phyloP scores from a whole-genome alignment of 169 alveolate genomes.

The Eimeria acervulina region DNA sequence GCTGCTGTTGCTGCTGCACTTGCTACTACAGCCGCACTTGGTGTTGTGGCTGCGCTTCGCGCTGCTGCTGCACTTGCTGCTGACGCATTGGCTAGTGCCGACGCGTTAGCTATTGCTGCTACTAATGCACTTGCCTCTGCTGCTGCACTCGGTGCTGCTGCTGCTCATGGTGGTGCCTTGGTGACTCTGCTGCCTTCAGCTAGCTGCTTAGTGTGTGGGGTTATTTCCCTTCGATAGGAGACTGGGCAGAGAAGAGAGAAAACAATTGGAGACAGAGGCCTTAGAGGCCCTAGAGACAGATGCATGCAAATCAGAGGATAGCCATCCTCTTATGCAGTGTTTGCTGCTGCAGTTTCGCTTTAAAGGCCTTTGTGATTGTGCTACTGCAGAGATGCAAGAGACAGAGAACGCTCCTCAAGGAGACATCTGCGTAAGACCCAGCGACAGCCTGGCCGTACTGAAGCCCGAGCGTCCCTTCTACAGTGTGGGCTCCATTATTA shows the following conservation, averaged over 20 bases:
- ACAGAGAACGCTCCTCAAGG: neutral
- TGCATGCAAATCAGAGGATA: too few relatives aligned
- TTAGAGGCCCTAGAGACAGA: too few relatives aligned
- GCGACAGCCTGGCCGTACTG: conserved; percentile 46
- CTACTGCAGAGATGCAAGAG: conserved; percentile 59
- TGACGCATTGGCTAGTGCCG: too few relatives aligned
- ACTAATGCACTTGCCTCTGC: neutral
- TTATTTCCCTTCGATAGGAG: too few relatives aligned
- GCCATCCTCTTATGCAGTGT: neutral
- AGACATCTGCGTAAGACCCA: conserved; percentile 58
- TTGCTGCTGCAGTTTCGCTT: conserved; percentile 17
- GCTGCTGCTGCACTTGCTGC: neutral
- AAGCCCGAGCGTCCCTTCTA: conserved; percentile 67
- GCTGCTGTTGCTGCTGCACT: neutral
- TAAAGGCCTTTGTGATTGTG: too few relatives aligned
- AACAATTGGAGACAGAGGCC: too few relatives aligned
- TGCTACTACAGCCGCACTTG: neutral
- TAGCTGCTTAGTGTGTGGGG: too few relatives aligned
- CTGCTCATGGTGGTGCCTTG: neutral
- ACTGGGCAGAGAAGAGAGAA: too few relatives aligned
- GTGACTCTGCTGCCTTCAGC: neutral
- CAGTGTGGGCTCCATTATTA: conserved; percentile 45
- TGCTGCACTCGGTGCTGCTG: neutral
- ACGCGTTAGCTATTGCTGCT: neutral
- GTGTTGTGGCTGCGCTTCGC: neutral